These are phyloP conservation scores for Lumnitzera littorea DNA, from an alignment of 345 rosid species.

Conservation along the genomic window DNA sequence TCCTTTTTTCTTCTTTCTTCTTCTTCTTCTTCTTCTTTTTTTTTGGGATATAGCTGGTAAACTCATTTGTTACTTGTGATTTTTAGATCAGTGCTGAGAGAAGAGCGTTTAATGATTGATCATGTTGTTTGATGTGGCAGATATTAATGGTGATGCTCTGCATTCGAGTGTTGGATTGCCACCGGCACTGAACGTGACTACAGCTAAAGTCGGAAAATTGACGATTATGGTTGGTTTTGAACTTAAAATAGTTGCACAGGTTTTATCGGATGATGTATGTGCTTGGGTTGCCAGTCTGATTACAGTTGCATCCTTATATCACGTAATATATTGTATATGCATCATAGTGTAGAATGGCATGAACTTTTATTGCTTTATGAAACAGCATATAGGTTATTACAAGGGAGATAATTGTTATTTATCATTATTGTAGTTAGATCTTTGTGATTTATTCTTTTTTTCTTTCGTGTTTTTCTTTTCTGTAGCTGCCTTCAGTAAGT, in stretches of 20 bases:
- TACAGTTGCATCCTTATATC: too few relatives aligned
- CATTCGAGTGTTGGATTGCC: conserved; percentile 99
- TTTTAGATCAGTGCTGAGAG: too few relatives aligned
- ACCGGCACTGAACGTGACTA: conserved; percentile 77
- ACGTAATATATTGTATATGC: too few relatives aligned
- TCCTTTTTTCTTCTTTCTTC: too few relatives aligned
- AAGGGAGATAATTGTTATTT: not conserved
- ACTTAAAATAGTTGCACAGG: not conserved
- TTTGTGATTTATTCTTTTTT: not conserved
- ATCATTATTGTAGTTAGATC: not conserved
- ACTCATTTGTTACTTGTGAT: too few relatives aligned
- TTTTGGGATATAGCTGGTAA: too few relatives aligned
- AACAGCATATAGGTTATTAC: too few relatives aligned
- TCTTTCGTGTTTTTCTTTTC: conserved; percentile 2
- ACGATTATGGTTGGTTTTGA: conserved; percentile 59
- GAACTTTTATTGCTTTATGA: too few relatives aligned
- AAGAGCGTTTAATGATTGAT: not conserved
- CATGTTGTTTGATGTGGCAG: conserved; percentile 23
- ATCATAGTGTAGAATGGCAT: too few relatives aligned
- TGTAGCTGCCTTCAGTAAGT: conserved; percentile 82
- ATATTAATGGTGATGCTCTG: conserved; percentile 92
- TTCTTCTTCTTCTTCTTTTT: too few relatives aligned
- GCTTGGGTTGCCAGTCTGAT: not conserved
- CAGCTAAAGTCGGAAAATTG: conserved; percentile 82
- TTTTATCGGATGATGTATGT: not conserved